These are phyloP conservation scores for Colletotrichum coccodes DNA, from an alignment of 2,329 filamentous ascomycete species.

Conservation along the genomic window DNA sequence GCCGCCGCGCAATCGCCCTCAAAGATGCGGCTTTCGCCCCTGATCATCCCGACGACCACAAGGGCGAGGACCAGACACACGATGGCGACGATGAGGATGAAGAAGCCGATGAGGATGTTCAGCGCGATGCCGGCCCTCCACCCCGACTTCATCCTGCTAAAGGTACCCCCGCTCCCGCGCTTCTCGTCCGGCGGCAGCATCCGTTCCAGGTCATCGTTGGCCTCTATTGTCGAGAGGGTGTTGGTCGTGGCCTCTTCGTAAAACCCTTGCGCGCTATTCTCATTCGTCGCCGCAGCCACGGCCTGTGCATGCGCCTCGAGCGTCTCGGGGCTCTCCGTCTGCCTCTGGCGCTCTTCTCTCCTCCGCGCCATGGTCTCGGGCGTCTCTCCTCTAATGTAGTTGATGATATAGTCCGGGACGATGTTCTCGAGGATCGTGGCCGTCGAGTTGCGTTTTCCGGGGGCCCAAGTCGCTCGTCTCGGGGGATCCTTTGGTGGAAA, in stretches of 20 bases:
- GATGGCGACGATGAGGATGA: conserved; percentile 50
- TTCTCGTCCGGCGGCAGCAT: conserved; percentile 20
- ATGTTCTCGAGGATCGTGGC: conserved; percentile 45
- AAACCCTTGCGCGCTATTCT: conserved; percentile 8
- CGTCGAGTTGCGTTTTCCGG: conserved; percentile 32
- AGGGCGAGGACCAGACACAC: conserved; percentile 51
- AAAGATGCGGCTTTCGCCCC: conserved; percentile 49
- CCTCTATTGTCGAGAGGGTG: conserved; percentile 4
- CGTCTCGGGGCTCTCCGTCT: conserved; percentile 41
- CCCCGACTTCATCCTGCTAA: conserved; percentile 45
- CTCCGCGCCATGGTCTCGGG: conserved; percentile 61
- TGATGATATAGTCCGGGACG: conserved; percentile 65
- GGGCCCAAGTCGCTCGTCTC: conserved; percentile 33
- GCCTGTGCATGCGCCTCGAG: conserved; percentile 32
- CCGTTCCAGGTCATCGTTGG: conserved; percentile 29
- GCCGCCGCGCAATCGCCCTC: conserved; percentile 50
- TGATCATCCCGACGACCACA: conserved; percentile 44
- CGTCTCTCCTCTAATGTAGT: conserved; percentile 65
- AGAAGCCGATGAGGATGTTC: conserved; percentile 52
- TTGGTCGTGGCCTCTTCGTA: conserved; percentile 26
- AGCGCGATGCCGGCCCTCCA: conserved; percentile 60
- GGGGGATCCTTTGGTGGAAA: conserved; percentile 15
- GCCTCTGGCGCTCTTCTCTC: conserved; percentile 46
- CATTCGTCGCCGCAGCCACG: not conserved
- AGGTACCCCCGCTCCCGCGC: conserved; percentile 39